Evolutionary conservation across 352 stramenopile genomes (phyloP).

Genomic region (Pythium folliculosum): DNA sequence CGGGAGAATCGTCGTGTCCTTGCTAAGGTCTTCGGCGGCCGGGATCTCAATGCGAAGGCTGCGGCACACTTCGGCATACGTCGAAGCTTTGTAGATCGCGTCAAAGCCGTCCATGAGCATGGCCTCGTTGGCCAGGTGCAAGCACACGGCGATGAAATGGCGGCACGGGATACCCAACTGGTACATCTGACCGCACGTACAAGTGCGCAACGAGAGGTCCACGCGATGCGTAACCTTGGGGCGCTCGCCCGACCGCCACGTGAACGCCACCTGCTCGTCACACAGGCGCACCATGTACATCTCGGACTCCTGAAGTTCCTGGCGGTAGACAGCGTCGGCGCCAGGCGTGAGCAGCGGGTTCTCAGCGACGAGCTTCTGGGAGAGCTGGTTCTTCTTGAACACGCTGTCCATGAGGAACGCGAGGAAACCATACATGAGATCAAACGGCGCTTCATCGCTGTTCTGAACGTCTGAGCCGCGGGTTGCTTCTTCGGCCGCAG

Average conservation of each 20-base stretch:
- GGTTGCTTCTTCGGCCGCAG: slow-evolving; percentile 55
- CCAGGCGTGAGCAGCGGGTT: slow-evolving; percentile 56
- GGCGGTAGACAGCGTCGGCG: slow-evolving; percentile 62
- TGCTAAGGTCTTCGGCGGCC: slow-evolving; percentile 63
- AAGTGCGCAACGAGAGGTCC: slow-evolving; percentile 57
- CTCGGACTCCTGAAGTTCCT: slow-evolving; percentile 61
- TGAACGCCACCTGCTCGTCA: slow-evolving; percentile 73
- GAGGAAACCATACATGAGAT: slow-evolving; percentile 79
- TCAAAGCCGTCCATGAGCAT: slow-evolving; percentile 66
- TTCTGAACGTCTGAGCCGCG: slow-evolving; percentile 56
- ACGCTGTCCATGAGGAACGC: slow-evolving; percentile 76
- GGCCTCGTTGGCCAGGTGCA: slow-evolving; percentile 60
- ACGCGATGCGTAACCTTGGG: slow-evolving; percentile 74
- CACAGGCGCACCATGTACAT: slow-evolving; percentile 59
- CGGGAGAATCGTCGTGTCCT: slow-evolving; percentile 65
- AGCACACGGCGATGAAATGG: slow-evolving; percentile 69
- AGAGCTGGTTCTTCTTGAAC: slow-evolving; percentile 75
- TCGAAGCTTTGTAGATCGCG: slow-evolving; percentile 66
- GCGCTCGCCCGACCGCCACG: slow-evolving; percentile 62
- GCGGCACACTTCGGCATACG: slow-evolving; percentile 59
- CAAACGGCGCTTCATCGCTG: slow-evolving; percentile 77
- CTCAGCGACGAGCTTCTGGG: slow-evolving; percentile 51
- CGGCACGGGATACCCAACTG: slow-evolving; percentile 78
- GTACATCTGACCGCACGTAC: slow-evolving; percentile 70
- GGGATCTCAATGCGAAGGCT: slow-evolving; percentile 81